Evolutionary conservation across 352 stramenopile genomes (phyloP).

Genomic region (Globisporangium radiosum): DNA sequence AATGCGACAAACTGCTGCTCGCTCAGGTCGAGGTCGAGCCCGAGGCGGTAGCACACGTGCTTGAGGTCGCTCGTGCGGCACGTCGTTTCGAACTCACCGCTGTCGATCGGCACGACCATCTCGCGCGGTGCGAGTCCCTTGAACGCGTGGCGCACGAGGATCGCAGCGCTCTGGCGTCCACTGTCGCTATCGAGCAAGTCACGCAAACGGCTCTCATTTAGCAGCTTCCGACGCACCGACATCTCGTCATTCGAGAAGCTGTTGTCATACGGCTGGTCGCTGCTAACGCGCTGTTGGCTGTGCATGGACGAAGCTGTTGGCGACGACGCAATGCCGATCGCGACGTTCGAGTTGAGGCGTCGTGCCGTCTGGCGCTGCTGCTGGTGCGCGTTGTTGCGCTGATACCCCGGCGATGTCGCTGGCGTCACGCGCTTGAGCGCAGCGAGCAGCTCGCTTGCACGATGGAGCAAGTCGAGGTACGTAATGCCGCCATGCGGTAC

Average conservation of each 20-base stretch:
- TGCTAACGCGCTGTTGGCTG: too few species aligned
- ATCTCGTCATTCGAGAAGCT: constrained; percentile 23
- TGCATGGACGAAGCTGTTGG: neutral
- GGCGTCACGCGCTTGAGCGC: constrained; percentile 25
- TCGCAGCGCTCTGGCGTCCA: constrained; percentile 52
- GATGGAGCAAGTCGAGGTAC: constrained; percentile 61
- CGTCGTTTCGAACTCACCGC: constrained; percentile 59
- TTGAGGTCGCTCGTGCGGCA: constrained; percentile 62
- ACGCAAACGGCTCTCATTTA: constrained; percentile 47
- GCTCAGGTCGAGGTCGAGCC: constrained; percentile 53
- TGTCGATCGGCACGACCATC: constrained; percentile 62
- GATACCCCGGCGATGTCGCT: neutral
- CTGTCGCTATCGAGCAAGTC: constrained; percentile 44
- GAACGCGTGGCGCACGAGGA: constrained; percentile 68
- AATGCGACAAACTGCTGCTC: constrained; percentile 52
- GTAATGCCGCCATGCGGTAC: constrained; percentile 20
- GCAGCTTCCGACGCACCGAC: constrained; percentile 45
- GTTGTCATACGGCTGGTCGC: too few species aligned
- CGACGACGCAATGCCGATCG: neutral
- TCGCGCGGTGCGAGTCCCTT: constrained; percentile 58
- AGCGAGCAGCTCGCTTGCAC: constrained; percentile 44
- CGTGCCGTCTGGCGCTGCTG: constrained; percentile 30
- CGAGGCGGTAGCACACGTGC: constrained; percentile 63
- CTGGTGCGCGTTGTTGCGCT: constrained; percentile 17
- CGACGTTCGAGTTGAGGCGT: constrained; percentile 27